Base-by-base conservation (phyloP, 2,329 filamentous ascomycete genomes). In the Trichoderma endophyticum region DNA sequence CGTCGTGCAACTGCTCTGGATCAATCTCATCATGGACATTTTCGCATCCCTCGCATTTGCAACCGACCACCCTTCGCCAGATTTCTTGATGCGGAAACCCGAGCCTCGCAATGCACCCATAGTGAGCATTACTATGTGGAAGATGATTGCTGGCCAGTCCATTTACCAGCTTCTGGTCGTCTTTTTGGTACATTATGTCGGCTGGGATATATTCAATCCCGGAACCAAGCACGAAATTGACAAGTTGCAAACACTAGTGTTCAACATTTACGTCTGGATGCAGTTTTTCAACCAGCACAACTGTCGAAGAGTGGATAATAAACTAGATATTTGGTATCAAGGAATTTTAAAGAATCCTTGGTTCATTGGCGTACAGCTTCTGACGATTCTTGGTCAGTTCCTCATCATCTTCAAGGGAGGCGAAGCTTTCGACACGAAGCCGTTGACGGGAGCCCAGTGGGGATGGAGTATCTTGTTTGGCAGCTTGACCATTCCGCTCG, bases 181-280 rank as follows among this genome's bases (percentile, higher is more conserved):
- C 1, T 86, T 90, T 66, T 81, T 86, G 0, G 82, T 91, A 0
- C 86, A 92, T 79, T 92, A 91, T 72, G 88, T 86, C 1, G 90
- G 89, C 1, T 82, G 82, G 67, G 78, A 82, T 8, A 87, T 92
- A 43, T 84, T 92, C 18, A 91, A 75, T 80, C 91, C 56, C 77
- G 82, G 85, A 63, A 80, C 79, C 1, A 57, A 75, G 24, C 73
- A 74, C 14, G 79, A 81, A 48, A 76, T 78, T 6, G 78, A 82
- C 57, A 79, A 81, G 26, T 80, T 85, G 24, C 82, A 89, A 71
- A 93, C 92, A 1, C 84, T 95, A 12, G 90, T 95, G 6, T 95
- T 95, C 85, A 96, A 95, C 81, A 92, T 91, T 0, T 95, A 95
- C 76, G 92, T 95, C 59, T 95, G 92, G 92, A 94, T 95, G 91